phyloP scores from a whole-genome alignment of 352 stramenopile genomes.

The Phytophthora citricola region DNA sequence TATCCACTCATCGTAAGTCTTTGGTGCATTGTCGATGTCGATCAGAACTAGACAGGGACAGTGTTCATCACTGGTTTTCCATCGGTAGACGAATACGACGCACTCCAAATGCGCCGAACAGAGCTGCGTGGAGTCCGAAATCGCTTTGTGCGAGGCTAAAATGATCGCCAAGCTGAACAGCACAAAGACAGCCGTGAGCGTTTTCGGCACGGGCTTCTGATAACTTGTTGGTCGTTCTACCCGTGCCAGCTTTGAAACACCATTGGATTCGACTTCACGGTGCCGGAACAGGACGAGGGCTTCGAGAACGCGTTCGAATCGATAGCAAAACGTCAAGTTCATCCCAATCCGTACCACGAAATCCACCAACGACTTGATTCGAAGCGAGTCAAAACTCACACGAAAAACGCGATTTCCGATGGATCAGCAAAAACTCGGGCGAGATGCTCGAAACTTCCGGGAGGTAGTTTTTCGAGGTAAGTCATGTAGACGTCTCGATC shows the following conservation, averaged over 20 bases:
- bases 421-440: conserved; percentile 27
- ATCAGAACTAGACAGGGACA: conserved; percentile 49
- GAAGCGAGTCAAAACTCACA: conserved; percentile 36
- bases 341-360: conserved; percentile 29
- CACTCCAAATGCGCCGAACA: conserved; percentile 25
- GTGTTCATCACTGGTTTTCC: background rate
- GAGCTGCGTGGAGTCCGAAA: background rate
- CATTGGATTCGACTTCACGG: conserved; percentile 3
- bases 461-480: conserved; percentile 16
- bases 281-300: conserved; percentile 11
- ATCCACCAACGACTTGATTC: conserved; percentile 27
- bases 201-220: conserved; percentile 22
- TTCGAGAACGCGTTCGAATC: conserved; percentile 25
- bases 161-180: conserved; percentile 8
- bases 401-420: conserved; percentile 32
- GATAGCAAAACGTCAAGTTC: conserved; percentile 36
- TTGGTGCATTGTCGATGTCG: conserved; percentile 25
- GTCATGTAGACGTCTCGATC: conserved; percentile 23
- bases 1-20: conserved; percentile 24
- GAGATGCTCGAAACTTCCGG: conserved; percentile 33
- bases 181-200: conserved; percentile 8
- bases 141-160: background rate
- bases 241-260: background rate
- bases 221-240: background rate
- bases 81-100: conserved; percentile 21